Base-by-base conservation (phyloP, 225 moss, liverwort and hornwort species). In the Bryoerythrophyllum caledonicum region DNA sequence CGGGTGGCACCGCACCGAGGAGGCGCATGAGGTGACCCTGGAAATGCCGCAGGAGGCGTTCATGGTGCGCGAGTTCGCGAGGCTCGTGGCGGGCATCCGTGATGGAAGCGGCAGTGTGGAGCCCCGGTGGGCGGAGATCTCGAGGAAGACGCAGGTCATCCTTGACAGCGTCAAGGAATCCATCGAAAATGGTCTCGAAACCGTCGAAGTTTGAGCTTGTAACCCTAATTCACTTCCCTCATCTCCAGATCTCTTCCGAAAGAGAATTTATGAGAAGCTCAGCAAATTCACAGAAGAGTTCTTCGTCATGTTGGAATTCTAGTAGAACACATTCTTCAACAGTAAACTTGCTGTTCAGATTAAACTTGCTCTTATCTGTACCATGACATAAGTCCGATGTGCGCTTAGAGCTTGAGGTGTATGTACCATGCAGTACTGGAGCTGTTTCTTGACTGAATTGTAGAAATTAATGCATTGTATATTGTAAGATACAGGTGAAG, bases 31-130 rank as follows among this genome's bases (percentile, higher is more conserved):
- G 62, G 86, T 86, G 46, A 73, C 7, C 30, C 17, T 80, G 43
- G 68, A 70, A 67, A 64, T 82, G 10, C 84, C 84, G 21, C 89
- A 89, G 70, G 86, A 86, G 35, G 82, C 82, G 11, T 37, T 82
- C 26, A 89, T 89, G 86, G 76, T 89, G n/a, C 75, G 80, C 7
- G 82, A 86, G 35, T 84, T 89, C 10, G 84, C 82, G 2, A 56
- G 64, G 32, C 80, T 89, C 41, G 86, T 89, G 61, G 63, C 41
- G 0, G 26, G 57, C 1, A 54, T 82, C 43, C 70, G 65, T 0
- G 49, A 65, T n/a, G 82, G 79, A 1, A 75, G 28, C 10, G 78
- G 76, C 5, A 19, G 5, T 32, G 46, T 77, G 68, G 84, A 86
- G 54, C 72, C 78, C 0, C 26, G 12, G 55, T 89, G 89, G 86